Base-by-base conservation (phyloP, 352 stramenopile genomes). In the Phytophthora citricola region DNA sequence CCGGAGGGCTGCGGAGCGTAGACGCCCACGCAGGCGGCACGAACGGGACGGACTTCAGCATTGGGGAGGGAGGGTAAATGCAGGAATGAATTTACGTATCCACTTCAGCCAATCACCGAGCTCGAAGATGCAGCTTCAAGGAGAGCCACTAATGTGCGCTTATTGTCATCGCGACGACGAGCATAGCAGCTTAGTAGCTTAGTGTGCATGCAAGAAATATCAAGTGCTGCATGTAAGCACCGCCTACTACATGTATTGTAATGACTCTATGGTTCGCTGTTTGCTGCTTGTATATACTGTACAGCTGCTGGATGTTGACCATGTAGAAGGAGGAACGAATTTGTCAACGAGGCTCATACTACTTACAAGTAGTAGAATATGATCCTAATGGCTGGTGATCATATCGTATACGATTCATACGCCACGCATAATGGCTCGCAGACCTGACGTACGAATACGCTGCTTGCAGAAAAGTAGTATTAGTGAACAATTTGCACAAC, bases 1-100 rank as follows among this genome's bases (percentile, higher is more conserved):
- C 39, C 5, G 85, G 85, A 4, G 83, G 72, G 11, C 61, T 64
- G 48, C 78, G 73, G 61, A 91, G 76, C 36, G 64, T 63, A 17
- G 73, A 65, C 24, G 87, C 81, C 87, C 87, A 95, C 31, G 63
- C 65, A 17, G 85, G 87, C 49, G 80, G 63, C 20, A 61, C 66
- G 66, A 91, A 95, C 54, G 81, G 68, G 62, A 89, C 79, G 24
- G 66, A 76, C 63, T 85, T 75, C 32, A 92, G 76, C 85, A 93
- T 93, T 39, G 6, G 5, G 15, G n/a, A 31, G 15, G 26, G 32
- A 54, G 32, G n/a, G 20, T 17, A 34, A 62, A 29, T 36, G 24
- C 11, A 27, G 11, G n/a, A 48, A 47, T 2, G 14, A 6, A 26
- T 24, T 22, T 17, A 44, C 8, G 29, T 46, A 31, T 45, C 43